Evolutionary conservation across 192 early-diverging fungal species (phyloP), one percentile per base, ranked within the genome.

Genomic region (Podila minutissima): DNA sequence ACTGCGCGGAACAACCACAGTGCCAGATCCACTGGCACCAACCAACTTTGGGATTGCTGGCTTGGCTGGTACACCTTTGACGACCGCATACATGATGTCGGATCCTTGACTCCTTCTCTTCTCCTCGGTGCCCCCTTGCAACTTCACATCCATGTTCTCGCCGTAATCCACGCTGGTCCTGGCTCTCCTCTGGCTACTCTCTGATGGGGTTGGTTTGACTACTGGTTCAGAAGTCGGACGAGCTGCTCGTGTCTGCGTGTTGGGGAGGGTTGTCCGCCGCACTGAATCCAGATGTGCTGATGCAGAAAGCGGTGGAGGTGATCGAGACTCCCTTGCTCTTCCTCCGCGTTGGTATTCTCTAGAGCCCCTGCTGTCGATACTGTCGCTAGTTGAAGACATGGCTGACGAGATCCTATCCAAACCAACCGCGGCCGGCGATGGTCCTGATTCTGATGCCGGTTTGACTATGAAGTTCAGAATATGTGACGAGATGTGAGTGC

Each of bases 31-130:
- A 26, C 66, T 69, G 8, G 77, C 77, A 8, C 77, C 77, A 15
- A 81, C 65, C 32, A 81, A 49, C 33, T 81, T 81, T 17, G 77
- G 77, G 0, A 68, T 81, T 0, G 70, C 51, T 4, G 70, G 66
- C 68, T 73, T 81, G 6, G 62, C 41, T 15, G 77, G 62, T 5
- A 72, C 31, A 19, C 71, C 71, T 66, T 81, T 81, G 4, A 81
- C 77, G 22, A 81, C 71, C 19, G 77, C 66, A 41, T 81, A 81
- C 71, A 81, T 81, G 28, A 81, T 73, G 13, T 71, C 71, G 3
- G 77, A 67, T 12, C 66, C 70, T 35, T 51, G 71, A 28, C 65
- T 58, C 49, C 31, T 41, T n/a, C 63, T n/a, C 13, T 38, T 29
- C 20, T 66, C 46, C n/a, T 60, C 61, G 32, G 59, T 12, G 19